These are phyloP conservation scores for Suillus plorans DNA, from an alignment of 768 basidiomycete genomes.

Conservation along the genomic window DNA sequence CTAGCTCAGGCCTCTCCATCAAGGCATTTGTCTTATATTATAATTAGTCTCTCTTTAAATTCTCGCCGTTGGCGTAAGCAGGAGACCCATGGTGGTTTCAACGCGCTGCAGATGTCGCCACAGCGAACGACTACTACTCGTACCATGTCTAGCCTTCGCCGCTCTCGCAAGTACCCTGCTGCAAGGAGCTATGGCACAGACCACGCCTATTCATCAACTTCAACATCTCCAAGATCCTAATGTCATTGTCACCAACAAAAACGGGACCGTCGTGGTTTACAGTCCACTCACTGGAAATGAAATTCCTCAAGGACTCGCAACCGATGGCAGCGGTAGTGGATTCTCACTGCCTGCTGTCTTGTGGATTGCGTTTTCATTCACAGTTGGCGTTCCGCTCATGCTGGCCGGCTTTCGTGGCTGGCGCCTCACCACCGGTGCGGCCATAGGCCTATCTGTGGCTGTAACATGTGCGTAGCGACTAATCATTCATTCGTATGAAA, in stretches of 20 bases:
- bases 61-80: neutral
- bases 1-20: neutral
- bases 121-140: neutral
- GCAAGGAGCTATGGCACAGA: slow-evolving; percentile 4
- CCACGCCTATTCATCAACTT: slow-evolving; percentile 13
- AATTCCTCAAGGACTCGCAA: slow-evolving; percentile 53
- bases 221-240: slow-evolving; percentile 28
- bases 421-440: slow-evolving; percentile 55
- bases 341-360: slow-evolving; percentile 50
- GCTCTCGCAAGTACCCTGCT: neutral
- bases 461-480: slow-evolving; percentile 40
- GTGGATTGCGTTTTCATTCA: slow-evolving; percentile 56
- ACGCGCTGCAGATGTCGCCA: slow-evolving; percentile 2
- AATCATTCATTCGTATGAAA: neutral
- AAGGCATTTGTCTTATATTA: neutral
- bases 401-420: slow-evolving; percentile 56
- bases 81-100: slow-evolving; percentile 5
- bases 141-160: neutral
- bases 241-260: slow-evolving; percentile 22
- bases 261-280: slow-evolving; percentile 44
- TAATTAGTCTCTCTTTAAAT: neutral
- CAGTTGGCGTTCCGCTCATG: slow-evolving; percentile 54
- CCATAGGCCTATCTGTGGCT: slow-evolving; percentile 49
- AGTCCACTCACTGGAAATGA: slow-evolving; percentile 41
- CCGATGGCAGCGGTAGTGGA: slow-evolving; percentile 57